Base-by-base conservation (phyloP, 2,329 filamentous ascomycete species). In the Raffaelea deltoideospora region DNA sequence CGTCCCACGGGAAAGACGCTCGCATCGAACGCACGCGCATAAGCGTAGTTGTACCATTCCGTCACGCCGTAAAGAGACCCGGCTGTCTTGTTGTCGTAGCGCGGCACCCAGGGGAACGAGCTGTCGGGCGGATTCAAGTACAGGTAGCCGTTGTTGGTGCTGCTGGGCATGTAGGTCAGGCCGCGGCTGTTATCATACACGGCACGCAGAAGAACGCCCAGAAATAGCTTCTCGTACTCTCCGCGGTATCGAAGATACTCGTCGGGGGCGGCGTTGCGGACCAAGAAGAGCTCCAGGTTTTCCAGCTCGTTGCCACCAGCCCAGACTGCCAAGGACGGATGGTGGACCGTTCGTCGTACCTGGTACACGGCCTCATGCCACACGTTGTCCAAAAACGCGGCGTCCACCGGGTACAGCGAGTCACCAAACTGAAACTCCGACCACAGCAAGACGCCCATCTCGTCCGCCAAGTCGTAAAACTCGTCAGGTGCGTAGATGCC, bases 371-470 rank as follows among this genome's bases (percentile, higher is more conserved):
- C 69, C 45, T 77, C 73, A 14, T 62, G 56, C 11, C 61, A 55
- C 10, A 67, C 61, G 38, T 73, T 75, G 5, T 67, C 65, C 1
- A 76, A 49, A 44, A 75, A 77, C 0, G 57, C 59, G 1, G 57
- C 43, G 34, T 68, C 52, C 1, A 69, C 62, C 0, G 73, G 72
- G 46, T 77, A 77, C 3, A 76, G 51, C 1, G 69, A 62, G 48
- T 75, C 72, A 10, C 68, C 65, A 47, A 75, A 77, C 45, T 77
- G 60, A 42, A 77, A 76, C 41, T 77, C 72, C 34, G 64, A 71
- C 72, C 72, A 77, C 1, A 77, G 56, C 7, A 77, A 53, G 5
- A 78, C 60, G 2, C 73, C 73, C 45, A 62, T 61, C 47, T 74
- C 68, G 48, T 78, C 72, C 2, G 72, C 73, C 10, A 76, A 54